A percentile compares a stretch with the other conserved stretches of the same genome.
These are phyloP conservation scores for Takakia lepidozioides DNA, from an alignment of 225 moss, liverwort and hornwort species.

Conservation along the genomic window DNA sequence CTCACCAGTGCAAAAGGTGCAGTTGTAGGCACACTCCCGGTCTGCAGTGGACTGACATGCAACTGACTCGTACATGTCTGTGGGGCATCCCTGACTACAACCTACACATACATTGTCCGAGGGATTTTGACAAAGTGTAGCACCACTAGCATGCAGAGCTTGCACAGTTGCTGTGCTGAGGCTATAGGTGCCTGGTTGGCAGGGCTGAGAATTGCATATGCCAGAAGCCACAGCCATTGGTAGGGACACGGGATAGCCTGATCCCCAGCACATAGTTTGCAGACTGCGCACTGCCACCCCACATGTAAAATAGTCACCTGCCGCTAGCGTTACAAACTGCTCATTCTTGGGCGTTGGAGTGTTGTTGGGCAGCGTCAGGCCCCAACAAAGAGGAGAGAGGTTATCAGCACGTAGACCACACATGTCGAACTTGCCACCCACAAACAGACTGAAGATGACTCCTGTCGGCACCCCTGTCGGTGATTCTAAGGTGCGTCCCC, in stretches of 20 bases:
- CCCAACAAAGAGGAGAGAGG: slow-evolving; percentile 49
- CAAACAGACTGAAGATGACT: slow-evolving; percentile 23
- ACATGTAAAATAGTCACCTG: slow-evolving; percentile 68
- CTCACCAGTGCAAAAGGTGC: slow-evolving; percentile 18
- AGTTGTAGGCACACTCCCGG: slow-evolving; percentile 36
- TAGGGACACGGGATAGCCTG: slow-evolving; percentile 41
- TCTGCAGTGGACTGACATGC: slow-evolving; percentile 26
- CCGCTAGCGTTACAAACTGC: slow-evolving; percentile 30
- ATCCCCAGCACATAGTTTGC: slow-evolving; percentile 53
- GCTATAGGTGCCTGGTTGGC: slow-evolving; percentile 29
- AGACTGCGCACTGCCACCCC: slow-evolving; percentile 18
- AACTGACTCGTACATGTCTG: slow-evolving; percentile 15
- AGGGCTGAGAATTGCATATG: slow-evolving; percentile 41
- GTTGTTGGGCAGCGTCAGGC: slow-evolving; percentile 37
- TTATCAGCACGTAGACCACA: slow-evolving; percentile 42
- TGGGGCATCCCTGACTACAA: slow-evolving; percentile 27
- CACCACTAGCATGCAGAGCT: slow-evolving; percentile 35
- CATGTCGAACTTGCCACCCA: slow-evolving; percentile 52
- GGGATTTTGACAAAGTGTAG: slow-evolving; percentile 28
- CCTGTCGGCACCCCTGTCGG: slow-evolving; percentile 34
- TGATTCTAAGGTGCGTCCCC: slow-evolving; percentile 50
- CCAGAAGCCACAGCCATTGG: slow-evolving; percentile 30
- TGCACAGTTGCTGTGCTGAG: slow-evolving; percentile 23
- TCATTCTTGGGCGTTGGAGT: slow-evolving; percentile 39
- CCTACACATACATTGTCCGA: slow-evolving; percentile 38